phyloP scores from a whole-genome alignment of 2,329 filamentous ascomycete species.

The Aureobasidium sp. region DNA sequence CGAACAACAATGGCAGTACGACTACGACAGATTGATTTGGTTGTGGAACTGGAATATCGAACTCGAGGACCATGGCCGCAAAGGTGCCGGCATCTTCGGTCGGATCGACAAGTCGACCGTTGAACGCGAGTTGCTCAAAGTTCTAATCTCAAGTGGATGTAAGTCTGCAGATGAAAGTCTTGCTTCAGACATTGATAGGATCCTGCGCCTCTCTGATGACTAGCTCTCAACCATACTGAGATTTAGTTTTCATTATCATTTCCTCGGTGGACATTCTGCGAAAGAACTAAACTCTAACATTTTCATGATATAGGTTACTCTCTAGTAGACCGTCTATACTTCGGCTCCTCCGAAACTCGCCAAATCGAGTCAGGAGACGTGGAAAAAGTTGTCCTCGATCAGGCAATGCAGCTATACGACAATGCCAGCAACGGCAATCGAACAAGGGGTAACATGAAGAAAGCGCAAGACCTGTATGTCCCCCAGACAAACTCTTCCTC shows the following conservation, averaged over 20 bases:
- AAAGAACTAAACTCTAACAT: background rate
- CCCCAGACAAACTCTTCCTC: conserved; percentile 2
- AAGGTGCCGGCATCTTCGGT: conserved; percentile 45
- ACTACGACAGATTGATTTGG: conserved; percentile 62
- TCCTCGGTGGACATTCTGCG: background rate
- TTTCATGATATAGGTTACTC: conserved; percentile 1
- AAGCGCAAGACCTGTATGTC: conserved; percentile 64
- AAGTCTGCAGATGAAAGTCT: conserved; percentile 18
- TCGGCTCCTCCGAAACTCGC: conserved; percentile 43
- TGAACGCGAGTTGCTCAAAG: conserved; percentile 63
- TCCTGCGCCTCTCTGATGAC: background rate
- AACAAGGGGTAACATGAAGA: conserved; percentile 67
- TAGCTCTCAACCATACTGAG: background rate
- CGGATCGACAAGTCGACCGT: conserved; percentile 52
- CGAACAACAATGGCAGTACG: conserved; percentile 54
- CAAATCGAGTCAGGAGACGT: conserved; percentile 35
- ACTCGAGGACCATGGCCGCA: conserved; percentile 26
- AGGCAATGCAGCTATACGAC: conserved; percentile 65
- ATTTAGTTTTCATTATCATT: background rate
- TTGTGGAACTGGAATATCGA: conserved; percentile 61
- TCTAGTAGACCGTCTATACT: conserved; percentile 34
- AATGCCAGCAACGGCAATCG: conserved; percentile 75
- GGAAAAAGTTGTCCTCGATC: conserved; percentile 52
- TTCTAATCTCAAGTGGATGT: conserved; percentile 43
- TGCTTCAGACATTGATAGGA: background rate